A percentile compares a stretch with the other conserved stretches of the same genome.
phyloP scores from a whole-genome alignment of 768 basidiomycete species.

The Podaxis sp. region DNA sequence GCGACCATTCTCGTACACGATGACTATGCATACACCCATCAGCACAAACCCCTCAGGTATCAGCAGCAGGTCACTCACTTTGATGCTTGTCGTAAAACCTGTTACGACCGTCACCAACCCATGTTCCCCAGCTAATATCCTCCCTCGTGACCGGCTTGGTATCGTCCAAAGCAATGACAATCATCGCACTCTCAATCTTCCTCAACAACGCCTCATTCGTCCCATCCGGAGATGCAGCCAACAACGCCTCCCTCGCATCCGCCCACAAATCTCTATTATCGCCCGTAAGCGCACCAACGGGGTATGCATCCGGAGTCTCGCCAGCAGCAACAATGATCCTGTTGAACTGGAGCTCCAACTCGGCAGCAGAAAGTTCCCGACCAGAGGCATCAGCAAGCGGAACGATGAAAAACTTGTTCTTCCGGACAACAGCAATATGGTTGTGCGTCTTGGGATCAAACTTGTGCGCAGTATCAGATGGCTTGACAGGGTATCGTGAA shows the following conservation, averaged over 20 bases:
- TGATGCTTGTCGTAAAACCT: conserved; percentile 98
- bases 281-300: conserved; percentile 81
- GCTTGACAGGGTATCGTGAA: conserved; percentile 81
- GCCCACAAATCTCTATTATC: conserved; percentile 93
- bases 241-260: conserved; percentile 61
- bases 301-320: conserved; percentile 31
- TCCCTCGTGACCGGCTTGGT: conserved; percentile 78
- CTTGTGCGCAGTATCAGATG: conserved; percentile 80
- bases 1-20: conserved; percentile 93
- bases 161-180: conserved; percentile 86
- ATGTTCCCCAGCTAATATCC: conserved; percentile 75
- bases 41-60: neutral
- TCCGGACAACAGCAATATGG: conserved; percentile 87
- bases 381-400: conserved; percentile 64
- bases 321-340: conserved; percentile 68
- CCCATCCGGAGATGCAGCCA: conserved; percentile 52
- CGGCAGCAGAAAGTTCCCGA: conserved; percentile 68
- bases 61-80: conserved; percentile 41
- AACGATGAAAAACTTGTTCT: conserved; percentile 89
- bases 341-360: conserved; percentile 80
- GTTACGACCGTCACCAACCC: conserved; percentile 90
- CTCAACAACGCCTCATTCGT: conserved; percentile 67
- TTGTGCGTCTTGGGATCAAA: conserved; percentile 75
- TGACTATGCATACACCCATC: conserved; percentile 45
- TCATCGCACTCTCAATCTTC: conserved; percentile 87